A percentile compares a stretch with the other conserved stretches of the same genome.
Evolutionary conservation across 352 stramenopile genomes (phyloP).

Genomic region (Phytophthora brassicae): DNA sequence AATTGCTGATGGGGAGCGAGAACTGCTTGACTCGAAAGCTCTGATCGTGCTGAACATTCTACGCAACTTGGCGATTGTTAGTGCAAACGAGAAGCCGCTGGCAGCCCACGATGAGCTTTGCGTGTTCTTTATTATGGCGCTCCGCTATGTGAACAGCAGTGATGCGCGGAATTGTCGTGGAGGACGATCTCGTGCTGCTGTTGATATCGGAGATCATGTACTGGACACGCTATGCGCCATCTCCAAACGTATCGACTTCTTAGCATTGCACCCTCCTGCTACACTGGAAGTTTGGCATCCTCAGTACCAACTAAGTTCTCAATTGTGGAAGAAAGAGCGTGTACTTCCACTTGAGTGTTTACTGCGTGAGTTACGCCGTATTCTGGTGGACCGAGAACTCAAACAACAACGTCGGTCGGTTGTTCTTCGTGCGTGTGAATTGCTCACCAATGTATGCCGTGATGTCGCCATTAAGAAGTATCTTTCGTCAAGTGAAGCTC

Average conservation of each 20-base stretch:
- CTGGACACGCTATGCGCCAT: constrained; percentile 77
- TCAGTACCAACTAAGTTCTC: constrained; percentile 55
- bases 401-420: constrained; percentile 52
- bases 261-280: constrained; percentile 54
- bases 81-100: constrained; percentile 66
- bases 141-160: constrained; percentile 45
- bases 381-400: constrained; percentile 39
- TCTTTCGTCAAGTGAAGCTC: constrained; percentile 44
- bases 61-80: constrained; percentile 74
- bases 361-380: constrained; percentile 48
- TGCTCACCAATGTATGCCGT: constrained; percentile 61
- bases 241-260: constrained; percentile 71
- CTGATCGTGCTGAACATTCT: constrained; percentile 78
- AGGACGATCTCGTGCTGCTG: constrained; percentile 26
- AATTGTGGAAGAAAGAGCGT: constrained; percentile 65
- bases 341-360: constrained; percentile 66
- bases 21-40: constrained; percentile 54
- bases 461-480: constrained; percentile 49
- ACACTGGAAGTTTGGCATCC: constrained; percentile 61
- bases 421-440: constrained; percentile 59
- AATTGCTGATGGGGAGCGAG: constrained; percentile 44
- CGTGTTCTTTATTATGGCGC: constrained; percentile 60
- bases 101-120: constrained; percentile 68
- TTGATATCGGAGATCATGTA: constrained; percentile 69
- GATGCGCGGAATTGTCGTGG: constrained; percentile 22